Percentiles rank a stretch among this genome's conserved stretches.
Conservation (phyloP, 2,329 filamentous ascomycete species). For the Fusarium globosum region DNA sequence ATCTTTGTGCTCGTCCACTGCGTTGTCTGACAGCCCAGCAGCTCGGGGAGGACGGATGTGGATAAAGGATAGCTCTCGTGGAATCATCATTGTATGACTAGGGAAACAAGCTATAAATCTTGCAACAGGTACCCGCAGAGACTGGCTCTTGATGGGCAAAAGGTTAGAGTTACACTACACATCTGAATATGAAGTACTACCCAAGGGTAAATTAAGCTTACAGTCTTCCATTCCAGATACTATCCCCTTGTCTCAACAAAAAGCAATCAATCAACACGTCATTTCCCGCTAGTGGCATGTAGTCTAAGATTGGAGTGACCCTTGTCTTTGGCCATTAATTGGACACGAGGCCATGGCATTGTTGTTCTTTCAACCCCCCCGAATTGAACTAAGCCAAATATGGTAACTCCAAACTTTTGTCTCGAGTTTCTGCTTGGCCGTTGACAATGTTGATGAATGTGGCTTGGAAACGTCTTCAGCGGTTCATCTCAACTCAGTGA, state of each 20-base stretch:
- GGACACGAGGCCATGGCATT: neutral
- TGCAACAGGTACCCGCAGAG: neutral
- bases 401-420: neutral
- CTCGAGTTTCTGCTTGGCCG: neutral
- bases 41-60: neutral
- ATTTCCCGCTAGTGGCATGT: neutral
- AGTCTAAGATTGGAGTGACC: neutral
- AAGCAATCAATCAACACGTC: neutral
- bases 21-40: neutral
- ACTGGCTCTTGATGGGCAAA: neutral
- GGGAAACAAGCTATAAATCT: neutral
- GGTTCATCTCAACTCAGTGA: neutral
- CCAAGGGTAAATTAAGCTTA: neutral
- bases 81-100: neutral
- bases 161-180: neutral
- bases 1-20: neutral
- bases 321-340: neutral
- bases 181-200: neutral
- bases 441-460: neutral
- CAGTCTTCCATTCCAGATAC: accelerated
- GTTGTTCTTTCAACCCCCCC: neutral
- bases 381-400: neutral
- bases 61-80: neutral
- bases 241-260: neutral
- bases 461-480: neutral